These are phyloP conservation scores for Plantago ovata DNA, from an alignment of 257 asterid species.

Conservation along the genomic window DNA sequence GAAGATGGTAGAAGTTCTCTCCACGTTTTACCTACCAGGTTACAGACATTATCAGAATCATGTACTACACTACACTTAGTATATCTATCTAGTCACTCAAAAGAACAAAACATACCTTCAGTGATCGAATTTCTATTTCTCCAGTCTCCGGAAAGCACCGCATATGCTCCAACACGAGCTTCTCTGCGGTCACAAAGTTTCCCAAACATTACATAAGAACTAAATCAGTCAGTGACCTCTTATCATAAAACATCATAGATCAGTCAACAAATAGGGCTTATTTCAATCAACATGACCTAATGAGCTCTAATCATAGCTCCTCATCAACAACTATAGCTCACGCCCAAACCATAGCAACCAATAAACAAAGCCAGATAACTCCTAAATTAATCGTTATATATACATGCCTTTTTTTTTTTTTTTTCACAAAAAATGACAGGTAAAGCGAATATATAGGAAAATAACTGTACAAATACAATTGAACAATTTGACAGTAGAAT, in stretches of 20 bases:
- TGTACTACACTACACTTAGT: neutral
- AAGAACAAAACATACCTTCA: conserved; percentile 46
- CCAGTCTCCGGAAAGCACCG: conserved; percentile 46
- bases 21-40: conserved; percentile 47
- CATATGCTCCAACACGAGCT: conserved; percentile 42
- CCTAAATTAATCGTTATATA: no score
- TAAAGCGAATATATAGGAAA: no score
- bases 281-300: no score
- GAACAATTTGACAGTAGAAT: neutral
- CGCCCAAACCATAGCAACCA: no score
- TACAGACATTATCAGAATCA: conserved; percentile 12
- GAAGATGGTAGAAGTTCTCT: conserved; percentile 47
- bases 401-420: no score
- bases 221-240: neutral
- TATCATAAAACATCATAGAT: neutral
- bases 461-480: no score
- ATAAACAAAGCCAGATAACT: neutral
- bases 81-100: conserved; percentile 3
- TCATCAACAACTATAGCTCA: no score
- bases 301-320: no score
- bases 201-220: conserved; percentile 10
- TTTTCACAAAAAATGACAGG: no score
- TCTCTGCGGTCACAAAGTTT: no score
- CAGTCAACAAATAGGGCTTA: neutral
- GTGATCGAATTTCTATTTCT: conserved; percentile 37